Conservation (phyloP, 768 basidiomycete species). For the Phaffia australis region DNA sequence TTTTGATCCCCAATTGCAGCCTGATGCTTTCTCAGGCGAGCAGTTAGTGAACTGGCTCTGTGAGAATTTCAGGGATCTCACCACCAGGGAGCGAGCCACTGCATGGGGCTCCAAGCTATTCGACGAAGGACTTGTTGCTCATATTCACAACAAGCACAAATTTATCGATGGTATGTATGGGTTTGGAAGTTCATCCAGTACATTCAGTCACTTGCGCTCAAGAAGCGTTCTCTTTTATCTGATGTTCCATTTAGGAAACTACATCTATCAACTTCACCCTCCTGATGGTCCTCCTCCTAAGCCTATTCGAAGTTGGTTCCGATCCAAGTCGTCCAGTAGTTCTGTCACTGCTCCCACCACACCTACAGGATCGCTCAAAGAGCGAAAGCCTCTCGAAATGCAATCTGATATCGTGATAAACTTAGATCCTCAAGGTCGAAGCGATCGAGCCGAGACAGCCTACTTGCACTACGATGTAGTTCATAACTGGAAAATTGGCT, state of each 20-base stretch:
- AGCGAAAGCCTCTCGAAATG: conserved; percentile 40
- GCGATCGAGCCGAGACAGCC: conserved; percentile 77
- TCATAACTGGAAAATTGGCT: conserved; percentile 46
- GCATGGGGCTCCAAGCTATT: conserved; percentile 68
- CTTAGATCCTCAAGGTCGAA: conserved; percentile 48
- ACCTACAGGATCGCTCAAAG: conserved; percentile 22
- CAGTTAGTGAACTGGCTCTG: conserved; percentile 87
- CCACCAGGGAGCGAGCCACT: conserved; percentile 63
- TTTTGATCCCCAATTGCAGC: conserved; percentile 1
- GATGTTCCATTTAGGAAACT: conserved; percentile 9
- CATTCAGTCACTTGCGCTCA: too few species aligned
- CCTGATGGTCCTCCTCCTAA: conserved; percentile 13
- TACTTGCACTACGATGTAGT: conserved; percentile 88
- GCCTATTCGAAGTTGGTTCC: not conserved
- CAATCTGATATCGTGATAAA: conserved; percentile 89
- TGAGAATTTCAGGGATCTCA: conserved; percentile 74
- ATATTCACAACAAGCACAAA: conserved; percentile 20
- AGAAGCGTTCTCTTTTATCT: too few species aligned
- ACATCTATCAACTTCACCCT: conserved; percentile 24
- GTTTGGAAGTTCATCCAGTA: too few species aligned
- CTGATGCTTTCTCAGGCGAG: conserved; percentile 73
- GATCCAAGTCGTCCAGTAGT: conserved; percentile 8
- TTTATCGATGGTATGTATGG: conserved; percentile 10
- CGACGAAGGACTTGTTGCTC: conserved; percentile 63
- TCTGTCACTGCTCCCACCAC: not conserved